A percentile compares a stretch with the other conserved stretches of the same genome.
Evolutionary conservation across 352 stramenopile genomes (phyloP).

Genomic region (Phytophthora multivora): DNA sequence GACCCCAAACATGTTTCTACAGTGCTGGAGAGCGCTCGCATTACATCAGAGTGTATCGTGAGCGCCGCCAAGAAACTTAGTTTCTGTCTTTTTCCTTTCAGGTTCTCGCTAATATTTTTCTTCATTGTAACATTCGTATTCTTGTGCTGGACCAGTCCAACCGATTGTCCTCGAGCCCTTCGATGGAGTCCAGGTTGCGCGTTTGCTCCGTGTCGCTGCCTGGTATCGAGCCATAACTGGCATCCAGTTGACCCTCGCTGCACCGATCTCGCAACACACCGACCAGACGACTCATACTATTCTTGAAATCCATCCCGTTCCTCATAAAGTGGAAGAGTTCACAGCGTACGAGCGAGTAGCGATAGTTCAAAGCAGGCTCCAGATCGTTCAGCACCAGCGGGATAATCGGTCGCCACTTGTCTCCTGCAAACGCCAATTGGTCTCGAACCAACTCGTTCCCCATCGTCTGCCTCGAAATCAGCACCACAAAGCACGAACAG

Average conservation of each 20-base stretch:
- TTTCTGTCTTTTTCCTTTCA: background rate
- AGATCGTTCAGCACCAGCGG: constrained; percentile 70
- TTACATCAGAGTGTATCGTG: constrained; percentile 3
- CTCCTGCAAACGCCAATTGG: constrained; percentile 76
- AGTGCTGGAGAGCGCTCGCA: constrained; percentile 1
- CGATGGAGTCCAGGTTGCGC: constrained; percentile 22
- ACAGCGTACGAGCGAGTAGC: constrained; percentile 69
- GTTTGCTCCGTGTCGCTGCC: constrained; percentile 9
- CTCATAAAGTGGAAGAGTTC: constrained; percentile 77
- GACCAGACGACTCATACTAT: constrained; percentile 41
- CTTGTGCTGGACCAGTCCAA: constrained; percentile 15
- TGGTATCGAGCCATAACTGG: constrained; percentile 1
- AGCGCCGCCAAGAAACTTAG: background rate
- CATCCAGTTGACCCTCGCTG: background rate
- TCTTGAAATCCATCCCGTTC: constrained; percentile 50
- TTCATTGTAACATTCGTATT: constrained; percentile 23
- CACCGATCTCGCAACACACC: background rate
- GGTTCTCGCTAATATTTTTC: background rate
- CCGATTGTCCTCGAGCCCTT: constrained; percentile 16
- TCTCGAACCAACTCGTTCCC: constrained; percentile 69
- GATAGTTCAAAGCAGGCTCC: constrained; percentile 64
- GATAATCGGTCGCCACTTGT: constrained; percentile 76
- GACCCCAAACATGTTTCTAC: background rate
- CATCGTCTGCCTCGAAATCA: constrained; percentile 68
- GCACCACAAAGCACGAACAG: constrained; percentile 67